phyloP scores from a whole-genome alignment of 805 yeast genomes.

The Wickerhamomyces bovis region DNA sequence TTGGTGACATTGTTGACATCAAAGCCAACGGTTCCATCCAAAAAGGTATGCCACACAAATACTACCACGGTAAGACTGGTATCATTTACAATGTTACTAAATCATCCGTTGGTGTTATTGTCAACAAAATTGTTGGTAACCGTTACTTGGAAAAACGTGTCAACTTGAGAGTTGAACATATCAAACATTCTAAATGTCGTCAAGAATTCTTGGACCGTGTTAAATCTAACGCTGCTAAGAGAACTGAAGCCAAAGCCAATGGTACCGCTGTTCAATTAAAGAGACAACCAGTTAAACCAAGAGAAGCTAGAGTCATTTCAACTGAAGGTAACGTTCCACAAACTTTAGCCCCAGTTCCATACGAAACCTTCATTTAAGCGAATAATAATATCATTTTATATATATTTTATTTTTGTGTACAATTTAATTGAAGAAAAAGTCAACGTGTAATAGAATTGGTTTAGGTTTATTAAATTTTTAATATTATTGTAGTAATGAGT shows the following conservation, averaged over 20 bases:
- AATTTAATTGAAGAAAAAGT: constrained; percentile 6
- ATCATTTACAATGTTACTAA: constrained; percentile 98
- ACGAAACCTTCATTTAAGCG: constrained; percentile 96
- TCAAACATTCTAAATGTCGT: constrained; percentile 99
- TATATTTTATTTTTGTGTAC: constrained; percentile 21
- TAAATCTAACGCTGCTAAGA: constrained; percentile 90
- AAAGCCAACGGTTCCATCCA: constrained; percentile 99
- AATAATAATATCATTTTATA: constrained; percentile 14
- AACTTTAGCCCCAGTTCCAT: constrained; percentile 98
- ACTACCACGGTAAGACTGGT: constrained; percentile 99
- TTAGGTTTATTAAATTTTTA: neutral
- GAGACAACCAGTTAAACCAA: constrained; percentile 99
- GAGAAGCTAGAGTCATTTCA: constrained; percentile 81
- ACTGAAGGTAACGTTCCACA: constrained; percentile 85
- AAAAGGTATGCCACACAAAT: constrained; percentile 99
- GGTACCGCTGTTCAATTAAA: constrained; percentile 89
- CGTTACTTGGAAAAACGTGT: constrained; percentile 99
- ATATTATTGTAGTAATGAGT: no score
- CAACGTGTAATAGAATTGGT: constrained; percentile 2
- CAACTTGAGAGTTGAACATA: constrained; percentile 97
- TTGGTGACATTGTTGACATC: constrained; percentile 99
- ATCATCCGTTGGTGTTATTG: constrained; percentile 95
- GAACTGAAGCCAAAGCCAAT: constrained; percentile 89
- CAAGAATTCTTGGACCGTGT: constrained; percentile 98
- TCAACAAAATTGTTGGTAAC: constrained; percentile 98